Conservation (phyloP, 2,329 filamentous ascomycete species). For the Neonectria sp. region DNA sequence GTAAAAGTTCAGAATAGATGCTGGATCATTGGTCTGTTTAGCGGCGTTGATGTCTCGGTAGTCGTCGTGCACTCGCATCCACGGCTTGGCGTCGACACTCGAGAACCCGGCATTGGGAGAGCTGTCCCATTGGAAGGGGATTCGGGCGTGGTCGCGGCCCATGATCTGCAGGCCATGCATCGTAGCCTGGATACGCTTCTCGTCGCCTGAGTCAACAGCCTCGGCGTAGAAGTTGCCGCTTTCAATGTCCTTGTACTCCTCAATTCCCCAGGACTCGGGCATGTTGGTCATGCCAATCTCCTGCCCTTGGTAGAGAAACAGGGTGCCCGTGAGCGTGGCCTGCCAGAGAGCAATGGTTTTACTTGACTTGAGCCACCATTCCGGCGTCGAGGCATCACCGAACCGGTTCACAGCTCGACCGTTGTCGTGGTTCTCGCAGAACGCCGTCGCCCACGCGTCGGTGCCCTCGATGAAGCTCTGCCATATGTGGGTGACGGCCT, state of each 20-base stretch:
- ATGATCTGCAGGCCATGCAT: conserved; percentile 69
- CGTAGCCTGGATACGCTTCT: conserved; percentile 59
- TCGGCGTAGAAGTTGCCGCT: conserved; percentile 66
- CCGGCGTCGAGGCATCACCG: conserved; percentile 60
- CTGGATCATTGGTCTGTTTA: conserved; percentile 59
- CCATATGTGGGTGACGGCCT: conserved; percentile 61
- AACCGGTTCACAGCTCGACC: conserved; percentile 71
- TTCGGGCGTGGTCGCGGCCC: conserved; percentile 74
- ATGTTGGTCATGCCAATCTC: conserved; percentile 74
- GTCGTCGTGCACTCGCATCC: conserved; percentile 78
- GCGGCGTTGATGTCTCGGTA: conserved; percentile 71
- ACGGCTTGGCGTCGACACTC: conserved; percentile 62
- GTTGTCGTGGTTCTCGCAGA: conserved; percentile 77
- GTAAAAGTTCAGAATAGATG: conserved; percentile 73
- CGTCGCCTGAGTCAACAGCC: conserved; percentile 54
- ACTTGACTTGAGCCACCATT: conserved; percentile 60
- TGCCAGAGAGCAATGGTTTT: conserved; percentile 69
- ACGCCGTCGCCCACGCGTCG: conserved; percentile 72
- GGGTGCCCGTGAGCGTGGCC: conserved; percentile 64
- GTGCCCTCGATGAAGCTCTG: conserved; percentile 65
- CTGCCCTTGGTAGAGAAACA: conserved; percentile 73
- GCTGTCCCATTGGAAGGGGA: conserved; percentile 77
- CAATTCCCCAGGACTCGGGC: conserved; percentile 64
- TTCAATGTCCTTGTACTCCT: conserved; percentile 70
- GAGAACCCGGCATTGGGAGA: conserved; percentile 75